A percentile compares a stretch with the other conserved stretches of the same genome.
Conservation (phyloP, 2,329 filamentous ascomycete genomes). For the Orbilia oligospora region DNA sequence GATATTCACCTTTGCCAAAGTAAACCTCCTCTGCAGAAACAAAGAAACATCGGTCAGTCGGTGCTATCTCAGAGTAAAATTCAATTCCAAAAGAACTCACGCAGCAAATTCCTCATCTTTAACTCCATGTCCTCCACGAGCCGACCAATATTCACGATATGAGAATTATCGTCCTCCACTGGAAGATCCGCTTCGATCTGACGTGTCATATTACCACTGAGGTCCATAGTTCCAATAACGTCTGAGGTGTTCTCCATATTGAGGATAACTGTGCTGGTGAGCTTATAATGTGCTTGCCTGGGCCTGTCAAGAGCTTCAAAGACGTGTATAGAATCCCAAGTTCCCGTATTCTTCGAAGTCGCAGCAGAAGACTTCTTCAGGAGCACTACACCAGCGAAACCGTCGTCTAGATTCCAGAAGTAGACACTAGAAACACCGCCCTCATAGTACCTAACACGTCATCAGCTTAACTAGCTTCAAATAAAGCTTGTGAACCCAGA, state of each 20-base stretch:
- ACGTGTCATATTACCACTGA: constrained; percentile 97
- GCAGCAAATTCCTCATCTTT: constrained; percentile 97
- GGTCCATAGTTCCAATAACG: constrained; percentile 85
- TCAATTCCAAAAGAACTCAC: constrained; percentile 66
- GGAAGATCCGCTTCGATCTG: constrained; percentile 93
- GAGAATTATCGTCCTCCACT: constrained; percentile 89
- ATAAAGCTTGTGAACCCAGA: not conserved
- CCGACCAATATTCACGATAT: constrained; percentile 91
- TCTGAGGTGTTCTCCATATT: constrained; percentile 80
- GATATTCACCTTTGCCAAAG: constrained; percentile 80
- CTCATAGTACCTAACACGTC: constrained; percentile 80
- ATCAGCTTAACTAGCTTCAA: not conserved
- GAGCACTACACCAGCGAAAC: constrained; percentile 94
- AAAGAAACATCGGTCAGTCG: constrained; percentile 38
- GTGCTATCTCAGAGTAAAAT: not conserved
- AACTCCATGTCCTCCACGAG: constrained; percentile 99
- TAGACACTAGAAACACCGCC: constrained; percentile 96
- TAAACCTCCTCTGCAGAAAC: constrained; percentile 84
- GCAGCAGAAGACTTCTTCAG: constrained; percentile 88
- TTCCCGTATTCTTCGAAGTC: constrained; percentile 78
- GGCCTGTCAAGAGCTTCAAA: constrained; percentile 96
- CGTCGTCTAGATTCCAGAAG: constrained; percentile 98
- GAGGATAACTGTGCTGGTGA: constrained; percentile 96
- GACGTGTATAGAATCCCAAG: constrained; percentile 99
- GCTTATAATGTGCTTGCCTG: constrained; percentile 93